Evolutionary conservation across 129 eudicot species (phyloP).

Genomic region (Flaveria ramosissima): DNA sequence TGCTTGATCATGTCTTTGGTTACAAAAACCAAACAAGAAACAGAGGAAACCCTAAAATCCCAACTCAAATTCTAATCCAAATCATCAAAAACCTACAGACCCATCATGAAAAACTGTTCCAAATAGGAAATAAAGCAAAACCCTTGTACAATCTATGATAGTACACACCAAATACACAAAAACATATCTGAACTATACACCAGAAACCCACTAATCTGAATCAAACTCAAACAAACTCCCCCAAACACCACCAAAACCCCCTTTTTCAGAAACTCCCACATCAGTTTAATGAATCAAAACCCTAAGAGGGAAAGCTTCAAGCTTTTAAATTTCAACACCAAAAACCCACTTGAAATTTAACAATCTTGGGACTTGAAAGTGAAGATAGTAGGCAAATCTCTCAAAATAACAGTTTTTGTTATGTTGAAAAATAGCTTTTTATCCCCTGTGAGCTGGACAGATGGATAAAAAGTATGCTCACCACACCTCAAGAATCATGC

Average conservation of each 20-base stretch:
- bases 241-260: slow-evolving; percentile 38
- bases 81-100: slow-evolving; percentile 27
- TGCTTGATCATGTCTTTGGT: slow-evolving; percentile 66
- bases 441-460: slow-evolving; percentile 36
- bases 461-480: slow-evolving; percentile 40
- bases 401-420: slow-evolving; percentile 11
- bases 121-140: slow-evolving; percentile 21
- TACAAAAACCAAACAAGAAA: slow-evolving; percentile 17
- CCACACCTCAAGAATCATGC: slow-evolving; percentile 43
- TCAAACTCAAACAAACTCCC: slow-evolving; percentile 44
- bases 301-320: slow-evolving; percentile 27
- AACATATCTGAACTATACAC: slow-evolving; percentile 44
- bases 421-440: slow-evolving; percentile 15
- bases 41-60: slow-evolving; percentile 19
- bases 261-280: slow-evolving; percentile 37
- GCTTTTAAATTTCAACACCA: slow-evolving; percentile 17
- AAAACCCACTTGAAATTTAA: slow-evolving; percentile 27
- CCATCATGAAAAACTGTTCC: slow-evolving; percentile 12
- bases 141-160: slow-evolving; percentile 24
- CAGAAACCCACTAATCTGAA: slow-evolving; percentile 47
- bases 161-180: slow-evolving; percentile 30
- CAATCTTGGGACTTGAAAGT: slow-evolving; percentile 42
- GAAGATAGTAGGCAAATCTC: slow-evolving; percentile 29
- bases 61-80: slow-evolving; percentile 32
- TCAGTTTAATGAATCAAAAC: slow-evolving; percentile 34